Evolutionary conservation across 495 filamentous ascomycete species (phyloP).

Genomic region (Chaetomium cochliodes): DNA sequence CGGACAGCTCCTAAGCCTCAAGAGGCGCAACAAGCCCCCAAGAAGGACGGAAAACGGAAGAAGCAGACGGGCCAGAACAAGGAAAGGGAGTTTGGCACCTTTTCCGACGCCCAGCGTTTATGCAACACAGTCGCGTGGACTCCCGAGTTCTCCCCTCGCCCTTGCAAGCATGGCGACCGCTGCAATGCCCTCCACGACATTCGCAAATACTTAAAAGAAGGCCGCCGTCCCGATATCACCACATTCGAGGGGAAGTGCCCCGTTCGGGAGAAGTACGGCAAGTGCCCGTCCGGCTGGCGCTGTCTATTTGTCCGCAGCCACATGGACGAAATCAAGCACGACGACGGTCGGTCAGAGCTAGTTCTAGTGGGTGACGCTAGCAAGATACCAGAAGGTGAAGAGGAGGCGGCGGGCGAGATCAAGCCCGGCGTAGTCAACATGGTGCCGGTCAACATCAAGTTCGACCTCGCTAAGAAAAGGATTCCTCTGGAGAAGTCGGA

Average conservation of each 20-base stretch:
- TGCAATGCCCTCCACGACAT: slow-evolving; percentile 82
- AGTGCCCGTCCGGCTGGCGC: slow-evolving; percentile 82
- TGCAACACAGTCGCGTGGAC: slow-evolving; percentile 66
- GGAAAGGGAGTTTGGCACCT: slow-evolving; percentile 76
- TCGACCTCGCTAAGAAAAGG: slow-evolving; percentile 65
- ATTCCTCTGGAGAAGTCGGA: slow-evolving; percentile 68
- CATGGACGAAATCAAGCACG: slow-evolving; percentile 66
- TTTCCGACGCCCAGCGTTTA: slow-evolving; percentile 71
- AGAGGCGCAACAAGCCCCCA: slow-evolving; percentile 36
- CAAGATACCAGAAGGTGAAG: slow-evolving; percentile 8
- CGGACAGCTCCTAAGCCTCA: slow-evolving; percentile 46
- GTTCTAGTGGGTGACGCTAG: slow-evolving; percentile 54
- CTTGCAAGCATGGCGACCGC: slow-evolving; percentile 70
- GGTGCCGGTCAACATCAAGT: slow-evolving; percentile 62
- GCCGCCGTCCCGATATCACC: slow-evolving; percentile 73
- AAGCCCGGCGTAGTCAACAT: slow-evolving; percentile 68
- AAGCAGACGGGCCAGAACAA: slow-evolving; percentile 82
- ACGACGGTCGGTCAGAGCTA: slow-evolving; percentile 79
- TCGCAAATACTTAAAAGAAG: slow-evolving; percentile 77
- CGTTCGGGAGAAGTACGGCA: slow-evolving; percentile 70
- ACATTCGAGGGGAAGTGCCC: slow-evolving; percentile 77
- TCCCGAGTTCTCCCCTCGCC: slow-evolving; percentile 71
- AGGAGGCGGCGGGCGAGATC: slow-evolving; percentile 29
- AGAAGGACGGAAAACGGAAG: slow-evolving; percentile 44
- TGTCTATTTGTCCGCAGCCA: slow-evolving; percentile 86